These are phyloP conservation scores for Boletus smithii DNA, from an alignment of 1,284 basidiomycete species.

Conservation along the genomic window DNA sequence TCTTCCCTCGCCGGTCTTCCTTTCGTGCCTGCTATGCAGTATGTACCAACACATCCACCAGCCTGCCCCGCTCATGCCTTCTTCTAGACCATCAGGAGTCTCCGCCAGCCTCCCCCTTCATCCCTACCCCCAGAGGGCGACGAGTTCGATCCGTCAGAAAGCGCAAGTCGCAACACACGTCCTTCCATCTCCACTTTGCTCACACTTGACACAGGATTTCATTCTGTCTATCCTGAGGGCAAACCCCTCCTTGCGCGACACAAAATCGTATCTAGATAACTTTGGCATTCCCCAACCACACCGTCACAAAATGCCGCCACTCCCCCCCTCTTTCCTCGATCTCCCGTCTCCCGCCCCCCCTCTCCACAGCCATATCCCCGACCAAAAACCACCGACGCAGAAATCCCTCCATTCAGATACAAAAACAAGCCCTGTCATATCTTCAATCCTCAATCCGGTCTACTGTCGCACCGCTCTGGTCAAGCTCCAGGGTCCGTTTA, in stretches of 20 bases:
- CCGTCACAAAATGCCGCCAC: conserved; percentile 25
- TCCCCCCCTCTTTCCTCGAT: conserved; percentile 25
- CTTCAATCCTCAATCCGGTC: conserved; percentile 83
- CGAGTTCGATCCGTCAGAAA: conserved; percentile 48
- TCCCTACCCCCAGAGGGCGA: conserved; percentile 38
- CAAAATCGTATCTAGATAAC: conserved; percentile 83
- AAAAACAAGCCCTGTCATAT: conserved; percentile 54
- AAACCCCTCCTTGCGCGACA: conserved; percentile 89
- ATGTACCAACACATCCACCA: too few species aligned
- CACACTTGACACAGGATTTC: conserved; percentile 69
- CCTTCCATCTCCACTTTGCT: conserved; percentile 2
- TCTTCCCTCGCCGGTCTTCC: background rate
- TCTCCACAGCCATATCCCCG: conserved; percentile 15
- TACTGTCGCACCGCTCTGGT: conserved; percentile 87
- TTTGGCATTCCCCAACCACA: conserved; percentile 61
- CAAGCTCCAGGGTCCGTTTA: conserved; percentile 97
- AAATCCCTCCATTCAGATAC: conserved; percentile 23
- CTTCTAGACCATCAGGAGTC: conserved; percentile 47
- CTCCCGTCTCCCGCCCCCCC: conserved; percentile 14
- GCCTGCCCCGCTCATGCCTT: conserved; percentile 15
- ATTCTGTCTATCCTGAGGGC: conserved; percentile 93
- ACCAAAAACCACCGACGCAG: conserved; percentile 26
- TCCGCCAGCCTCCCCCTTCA: conserved; percentile 34
- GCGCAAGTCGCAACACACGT: conserved; percentile 37
- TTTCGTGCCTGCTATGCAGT: too few species aligned